phyloP scores from a whole-genome alignment of 345 rosid genomes.

The Pistacia atlantica region DNA sequence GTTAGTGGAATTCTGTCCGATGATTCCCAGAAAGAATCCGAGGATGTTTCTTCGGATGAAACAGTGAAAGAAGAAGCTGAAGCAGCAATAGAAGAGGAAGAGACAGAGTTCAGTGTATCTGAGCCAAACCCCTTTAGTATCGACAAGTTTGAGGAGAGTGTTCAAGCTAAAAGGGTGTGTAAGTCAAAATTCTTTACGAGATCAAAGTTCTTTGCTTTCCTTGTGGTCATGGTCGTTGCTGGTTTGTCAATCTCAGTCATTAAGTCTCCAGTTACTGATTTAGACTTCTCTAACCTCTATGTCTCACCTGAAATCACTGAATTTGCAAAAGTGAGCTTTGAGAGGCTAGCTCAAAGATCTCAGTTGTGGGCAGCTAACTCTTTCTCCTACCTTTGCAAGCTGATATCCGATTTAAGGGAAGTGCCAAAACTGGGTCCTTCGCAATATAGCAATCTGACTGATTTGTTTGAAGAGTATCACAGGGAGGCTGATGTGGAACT shows the following conservation, averaged over 20 bases:
- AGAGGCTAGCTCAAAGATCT: constrained; percentile 34
- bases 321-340: constrained; percentile 36
- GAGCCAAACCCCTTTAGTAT: constrained; percentile 20
- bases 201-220: constrained; percentile 43
- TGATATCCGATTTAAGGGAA: constrained; percentile 34
- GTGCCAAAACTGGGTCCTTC: constrained; percentile 30
- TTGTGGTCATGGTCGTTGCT: constrained; percentile 40
- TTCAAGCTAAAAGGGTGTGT: constrained; percentile 29
- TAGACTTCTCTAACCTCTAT: constrained; percentile 33
- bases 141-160: constrained; percentile 19
- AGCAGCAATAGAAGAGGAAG: constrained; percentile 36
- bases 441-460: constrained; percentile 59
- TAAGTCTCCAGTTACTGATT: constrained; percentile 33
- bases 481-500: neutral
- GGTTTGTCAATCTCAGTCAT: constrained; percentile 34
- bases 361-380: constrained; percentile 38
- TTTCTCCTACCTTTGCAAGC: constrained; percentile 33
- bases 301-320: constrained; percentile 45
- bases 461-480: constrained; percentile 37
- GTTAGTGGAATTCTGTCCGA: constrained; percentile 46
- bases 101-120: constrained; percentile 28
- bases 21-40: constrained; percentile 43
- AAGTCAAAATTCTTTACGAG: constrained; percentile 38
- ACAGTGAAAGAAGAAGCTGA: constrained; percentile 24
- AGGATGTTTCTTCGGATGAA: constrained; percentile 32